These are phyloP conservation scores for Xylariomycetidae sp. DNA, from an alignment of 2,329 filamentous ascomycete genomes.

Conservation along the genomic window DNA sequence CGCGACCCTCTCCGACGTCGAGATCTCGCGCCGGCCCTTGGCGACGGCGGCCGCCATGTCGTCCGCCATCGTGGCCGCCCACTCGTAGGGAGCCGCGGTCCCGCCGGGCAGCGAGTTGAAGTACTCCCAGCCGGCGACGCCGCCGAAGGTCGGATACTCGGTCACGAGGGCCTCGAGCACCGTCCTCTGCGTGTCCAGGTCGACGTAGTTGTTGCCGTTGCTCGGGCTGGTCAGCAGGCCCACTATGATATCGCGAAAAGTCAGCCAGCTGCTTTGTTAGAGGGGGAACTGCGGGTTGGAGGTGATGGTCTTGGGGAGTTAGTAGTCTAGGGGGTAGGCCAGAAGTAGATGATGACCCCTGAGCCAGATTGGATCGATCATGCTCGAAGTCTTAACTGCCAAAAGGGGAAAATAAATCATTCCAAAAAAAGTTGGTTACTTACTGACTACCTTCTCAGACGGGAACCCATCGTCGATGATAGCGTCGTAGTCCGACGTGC, in stretches of 20 bases:
- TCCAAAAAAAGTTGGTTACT: too few relatives aligned
- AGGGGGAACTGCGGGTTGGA: too few relatives aligned
- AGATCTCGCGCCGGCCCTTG: conserved; percentile 17
- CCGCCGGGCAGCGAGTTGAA: conserved; percentile 75
- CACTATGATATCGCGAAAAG: too few relatives aligned
- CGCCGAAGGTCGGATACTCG: conserved; percentile 67
- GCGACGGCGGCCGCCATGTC: conserved; percentile 15
- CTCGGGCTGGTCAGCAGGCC: conserved; percentile 75
- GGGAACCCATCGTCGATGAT: conserved; percentile 63
- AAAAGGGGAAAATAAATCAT: too few relatives aligned
- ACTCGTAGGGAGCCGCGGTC: conserved; percentile 63
- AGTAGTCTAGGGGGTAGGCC: too few relatives aligned
- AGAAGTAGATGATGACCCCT: too few relatives aligned
- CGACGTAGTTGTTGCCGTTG: conserved; percentile 59
- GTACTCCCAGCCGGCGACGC: conserved; percentile 94
- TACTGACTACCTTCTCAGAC: conserved; percentile 67
- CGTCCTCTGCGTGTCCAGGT: conserved; percentile 40
- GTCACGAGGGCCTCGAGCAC: conserved; percentile 38
- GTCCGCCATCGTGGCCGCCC: conserved; percentile 48
- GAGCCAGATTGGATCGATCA: too few relatives aligned
- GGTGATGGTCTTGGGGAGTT: too few relatives aligned
- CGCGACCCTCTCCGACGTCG: conserved; percentile 20
- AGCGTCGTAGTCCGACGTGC: conserved; percentile 42
- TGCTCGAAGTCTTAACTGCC: too few relatives aligned
- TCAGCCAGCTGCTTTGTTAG: too few relatives aligned